A percentile compares a stretch with the other conserved stretches of the same genome.
Conservation (phyloP, 768 basidiomycete species). For the Lentinula edodes region DNA sequence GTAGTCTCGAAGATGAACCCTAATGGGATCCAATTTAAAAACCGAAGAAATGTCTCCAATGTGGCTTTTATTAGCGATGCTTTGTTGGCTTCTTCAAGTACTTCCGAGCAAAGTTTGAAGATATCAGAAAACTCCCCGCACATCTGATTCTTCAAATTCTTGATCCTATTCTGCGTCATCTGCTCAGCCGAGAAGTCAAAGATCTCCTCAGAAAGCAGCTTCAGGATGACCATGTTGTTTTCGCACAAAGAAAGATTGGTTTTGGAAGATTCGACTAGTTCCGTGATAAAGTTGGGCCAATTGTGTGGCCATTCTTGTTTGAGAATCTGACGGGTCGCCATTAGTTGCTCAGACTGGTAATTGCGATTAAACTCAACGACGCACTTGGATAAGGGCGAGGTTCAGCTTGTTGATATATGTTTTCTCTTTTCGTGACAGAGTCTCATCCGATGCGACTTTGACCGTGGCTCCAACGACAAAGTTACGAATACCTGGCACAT, state of each 20-base stretch:
- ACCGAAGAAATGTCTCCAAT: conserved; percentile 88
- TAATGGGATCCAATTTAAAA: conserved; percentile 98
- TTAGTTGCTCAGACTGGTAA: neutral
- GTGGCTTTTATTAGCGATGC: conserved; percentile 91
- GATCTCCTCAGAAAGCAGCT: conserved; percentile 95
- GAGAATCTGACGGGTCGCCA: conserved; percentile 58
- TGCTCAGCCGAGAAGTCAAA: conserved; percentile 99
- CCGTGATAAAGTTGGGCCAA: conserved; percentile 96
- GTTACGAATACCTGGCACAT: conserved; percentile 78
- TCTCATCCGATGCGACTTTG: conserved; percentile 89
- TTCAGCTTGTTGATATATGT: conserved; percentile 95
- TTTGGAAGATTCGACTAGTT: conserved; percentile 96
- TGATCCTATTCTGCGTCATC: conserved; percentile 97
- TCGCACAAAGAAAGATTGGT: conserved; percentile 95
- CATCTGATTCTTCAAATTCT: conserved; percentile 97
- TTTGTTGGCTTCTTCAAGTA: conserved; percentile 96
- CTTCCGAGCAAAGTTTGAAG: conserved; percentile 95
- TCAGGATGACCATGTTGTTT: conserved; percentile 99
- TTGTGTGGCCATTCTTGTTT: conserved; percentile 99
- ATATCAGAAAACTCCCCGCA: conserved; percentile 96
- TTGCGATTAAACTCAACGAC: conserved; percentile 14
- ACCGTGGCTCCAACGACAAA: conserved; percentile 93
- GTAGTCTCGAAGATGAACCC: conserved; percentile 99
- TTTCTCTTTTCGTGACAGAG: conserved; percentile 85
- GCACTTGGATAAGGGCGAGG: conserved; percentile 88